phyloP scores from a whole-genome alignment of 2,329 filamentous ascomycete species.

The Aspergillus quadrilineatus region DNA sequence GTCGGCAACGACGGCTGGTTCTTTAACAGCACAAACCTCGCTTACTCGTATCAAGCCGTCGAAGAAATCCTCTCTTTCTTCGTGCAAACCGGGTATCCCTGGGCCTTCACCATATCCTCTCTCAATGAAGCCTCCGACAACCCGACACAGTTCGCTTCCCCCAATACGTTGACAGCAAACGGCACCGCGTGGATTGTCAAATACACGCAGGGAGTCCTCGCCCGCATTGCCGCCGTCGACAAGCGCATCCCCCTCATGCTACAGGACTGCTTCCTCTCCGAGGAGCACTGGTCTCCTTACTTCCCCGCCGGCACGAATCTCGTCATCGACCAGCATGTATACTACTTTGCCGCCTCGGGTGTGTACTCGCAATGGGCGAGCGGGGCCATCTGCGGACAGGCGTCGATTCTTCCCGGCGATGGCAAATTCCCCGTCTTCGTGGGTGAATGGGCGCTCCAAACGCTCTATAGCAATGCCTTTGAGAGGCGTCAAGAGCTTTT shows the following conservation, averaged over 20 bases:
- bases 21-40: slow-evolving; percentile 21
- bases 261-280: slow-evolving; percentile 25
- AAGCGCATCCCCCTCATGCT: slow-evolving; percentile 22
- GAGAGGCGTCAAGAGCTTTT: slow-evolving; percentile 14
- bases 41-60: slow-evolving; percentile 21
- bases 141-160: slow-evolving; percentile 4
- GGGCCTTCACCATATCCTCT: slow-evolving; percentile 15
- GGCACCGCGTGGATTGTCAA: slow-evolving; percentile 23
- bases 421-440: slow-evolving; percentile 24
- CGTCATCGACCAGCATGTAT: slow-evolving; percentile 23
- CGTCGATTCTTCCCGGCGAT: slow-evolving; percentile 11
- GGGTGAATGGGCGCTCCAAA: slow-evolving; percentile 23
- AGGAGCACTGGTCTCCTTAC: slow-evolving; percentile 20
- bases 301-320: slow-evolving; percentile 19
- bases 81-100: neutral
- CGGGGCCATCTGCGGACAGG: slow-evolving; percentile 10
- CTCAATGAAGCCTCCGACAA: slow-evolving; percentile 23
- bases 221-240: neutral
- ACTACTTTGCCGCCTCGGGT: neutral
- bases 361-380: neutral
- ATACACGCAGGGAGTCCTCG: slow-evolving; percentile 9
- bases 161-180: slow-evolving; percentile 18
- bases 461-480: slow-evolving; percentile 9
- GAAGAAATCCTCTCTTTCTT: slow-evolving; percentile 17
- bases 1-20: slow-evolving; percentile 23